Base-by-base conservation (phyloP, 1,139 yeast genomes). In the Geotrichum phurueaensis region DNA sequence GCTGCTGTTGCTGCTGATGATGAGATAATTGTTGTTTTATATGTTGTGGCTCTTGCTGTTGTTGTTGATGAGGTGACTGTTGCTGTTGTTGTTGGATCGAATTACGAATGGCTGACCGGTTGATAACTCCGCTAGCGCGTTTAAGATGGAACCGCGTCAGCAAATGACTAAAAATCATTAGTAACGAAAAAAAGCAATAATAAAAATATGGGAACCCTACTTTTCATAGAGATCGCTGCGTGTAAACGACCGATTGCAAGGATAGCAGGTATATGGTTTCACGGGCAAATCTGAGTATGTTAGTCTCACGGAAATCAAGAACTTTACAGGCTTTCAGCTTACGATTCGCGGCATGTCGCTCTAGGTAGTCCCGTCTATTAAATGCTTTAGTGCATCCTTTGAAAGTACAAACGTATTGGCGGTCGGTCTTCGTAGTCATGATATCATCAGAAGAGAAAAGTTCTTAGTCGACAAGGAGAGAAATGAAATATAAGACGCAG, bases 311-410 rank as follows among this genome's bases (percentile, higher is more conserved):
- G 23, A 10, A 39, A 1, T 27, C 4, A 23, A 48, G 15, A 29
- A n/a, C 25, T n/a, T 23, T 18, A 27, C 9, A 31, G 36, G 15
- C 15, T 12, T 39, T 10, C 7, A 2, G 64, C 70, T 50, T 55
- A 68, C 70, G 76, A 62, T 74, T 74, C 4, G 73, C 73, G 18
- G 76, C 67, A 62, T 74, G 77, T 20, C 77, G 68, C 23, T 71
- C 72, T 31, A 74, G 68, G 62, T 74, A 74, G 63, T 74, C 77
- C 13, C 74, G 66, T 33, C 77, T 68, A 61, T 73, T 73, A 63
- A 74, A 74, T 49, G 69, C 64, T 64, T 74, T 74, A 45, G 68
- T 67, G 65, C 77, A 74, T 22, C 76, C 76, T 5, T 70, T 71
- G 58, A 64, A 69, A 9, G 65, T 58, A 60, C 75, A 72, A 23